Base-by-base conservation (phyloP, 148 eudicot species). In the Polygonum aviculare region DNA sequence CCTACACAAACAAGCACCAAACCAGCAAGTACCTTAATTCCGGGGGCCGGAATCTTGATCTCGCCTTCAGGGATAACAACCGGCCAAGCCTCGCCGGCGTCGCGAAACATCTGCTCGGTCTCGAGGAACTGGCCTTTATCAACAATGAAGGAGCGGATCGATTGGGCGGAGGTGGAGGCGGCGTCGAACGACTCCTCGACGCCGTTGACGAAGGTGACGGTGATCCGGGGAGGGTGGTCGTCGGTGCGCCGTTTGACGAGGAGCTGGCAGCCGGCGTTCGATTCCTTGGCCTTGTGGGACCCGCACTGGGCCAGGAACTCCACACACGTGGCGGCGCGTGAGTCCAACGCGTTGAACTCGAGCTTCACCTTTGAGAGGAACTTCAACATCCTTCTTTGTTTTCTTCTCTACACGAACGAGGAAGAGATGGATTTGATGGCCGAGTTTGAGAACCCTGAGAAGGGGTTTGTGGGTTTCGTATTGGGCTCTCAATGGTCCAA, bases 81-180 rank as follows among this genome's bases (percentile, higher is more conserved):
- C 9, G 98, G 98, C 97, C 98, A 94, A 40, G 80, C 50, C 82
- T 94, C 96, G 1, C 96, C 97, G 7, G 93, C 98, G 19, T 94
- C 98, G 7, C 93, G 89, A 74, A 94, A 94, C 97, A 94, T 92
- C 78, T 90, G 93, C 80, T 94, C 97, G 2, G 96, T 94, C 85
- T 94, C 98, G 22, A 92, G 91, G 44, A 51, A 76, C 87, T 73
- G 86, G 22, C 97, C 98, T 47, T 26, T 26, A 26, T 26, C 31
- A 26, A 26, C 31, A 26, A 94, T 94, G 75, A 87, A 81, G 22
- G 80, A 74, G 3, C 98, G 81, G 74, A 94, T 94, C 2, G 87
- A 51, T 77, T 94, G 98, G 0, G 98, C 93, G 0, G 98, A 81
- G 2, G 93, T 87, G 38, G 88, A 54, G 44, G 97, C 84, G 67